Percentiles rank a stretch among this genome's conserved stretches.
Evolutionary conservation across 805 yeast genomes (phyloP).

Genomic region (Schizosaccharomyces osmophilus): DNA sequence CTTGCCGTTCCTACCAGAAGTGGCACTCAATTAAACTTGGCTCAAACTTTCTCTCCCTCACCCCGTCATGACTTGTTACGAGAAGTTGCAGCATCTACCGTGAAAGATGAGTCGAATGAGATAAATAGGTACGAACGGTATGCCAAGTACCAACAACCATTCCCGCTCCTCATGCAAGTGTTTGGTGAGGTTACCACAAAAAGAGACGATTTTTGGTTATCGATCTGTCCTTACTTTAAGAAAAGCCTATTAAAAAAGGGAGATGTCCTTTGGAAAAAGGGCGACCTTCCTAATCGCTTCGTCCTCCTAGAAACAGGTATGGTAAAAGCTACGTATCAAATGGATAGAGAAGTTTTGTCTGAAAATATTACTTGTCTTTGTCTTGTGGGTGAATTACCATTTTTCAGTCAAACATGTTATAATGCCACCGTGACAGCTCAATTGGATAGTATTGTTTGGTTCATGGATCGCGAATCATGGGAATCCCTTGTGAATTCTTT

Average conservation of each 20-base stretch:
- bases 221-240: constrained; percentile 27
- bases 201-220: constrained; percentile 36
- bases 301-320: constrained; percentile 36
- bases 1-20: constrained; percentile 3
- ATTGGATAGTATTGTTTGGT: constrained; percentile 45
- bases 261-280: constrained; percentile 20
- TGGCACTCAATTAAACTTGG: not conserved
- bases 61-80: not conserved
- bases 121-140: not conserved
- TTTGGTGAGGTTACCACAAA: constrained; percentile 32
- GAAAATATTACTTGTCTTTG: constrained; percentile 44
- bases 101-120: not conserved
- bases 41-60: constrained; percentile 4
- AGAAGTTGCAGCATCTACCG: not conserved
- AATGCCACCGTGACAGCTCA: constrained; percentile 32
- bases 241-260: constrained; percentile 25
- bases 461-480: constrained; percentile 25
- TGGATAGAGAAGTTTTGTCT: constrained; percentile 20
- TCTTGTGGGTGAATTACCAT: constrained; percentile 40
- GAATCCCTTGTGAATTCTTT: constrained; percentile 4
- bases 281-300: constrained; percentile 28
- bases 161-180: constrained; percentile 38
- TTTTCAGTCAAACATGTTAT: constrained; percentile 16
- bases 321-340: constrained; percentile 26
- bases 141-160: constrained; percentile 24